Evolutionary conservation across 768 basidiomycete species (phyloP).

Genomic region (Suillus subalutaceus): DNA sequence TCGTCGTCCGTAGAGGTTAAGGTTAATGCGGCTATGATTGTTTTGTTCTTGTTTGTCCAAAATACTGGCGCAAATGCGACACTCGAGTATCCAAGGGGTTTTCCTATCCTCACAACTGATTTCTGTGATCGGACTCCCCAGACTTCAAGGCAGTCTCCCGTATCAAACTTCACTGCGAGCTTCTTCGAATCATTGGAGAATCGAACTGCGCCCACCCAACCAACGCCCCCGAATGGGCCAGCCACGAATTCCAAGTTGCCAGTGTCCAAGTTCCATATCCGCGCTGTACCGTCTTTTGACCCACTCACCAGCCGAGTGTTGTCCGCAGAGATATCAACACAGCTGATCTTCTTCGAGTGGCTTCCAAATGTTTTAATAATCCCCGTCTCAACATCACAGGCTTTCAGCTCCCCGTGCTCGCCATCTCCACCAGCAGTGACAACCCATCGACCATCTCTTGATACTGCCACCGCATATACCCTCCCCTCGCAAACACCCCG

Average conservation of each 20-base stretch:
- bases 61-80: neutral
- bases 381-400: neutral
- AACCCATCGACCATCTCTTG: neutral
- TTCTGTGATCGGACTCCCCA: neutral
- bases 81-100: accelerated
- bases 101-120: too few relatives aligned
- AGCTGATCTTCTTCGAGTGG: accelerated
- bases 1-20: too few relatives aligned
- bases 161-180: too few relatives aligned
- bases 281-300: neutral
- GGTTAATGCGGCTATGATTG: neutral
- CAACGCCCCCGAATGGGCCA: neutral
- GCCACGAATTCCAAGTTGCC: neutral
- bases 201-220: too few relatives aligned
- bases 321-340: neutral
- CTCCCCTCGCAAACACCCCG: neutral
- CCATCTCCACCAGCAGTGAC: neutral
- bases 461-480: neutral
- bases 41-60: neutral
- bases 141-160: too few relatives aligned
- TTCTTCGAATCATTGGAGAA: too few relatives aligned
- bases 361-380: neutral
- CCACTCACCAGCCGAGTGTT: neutral
- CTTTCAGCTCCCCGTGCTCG: neutral
- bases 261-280: neutral